These are phyloP conservation scores for Rauvolfia tetraphylla DNA, from an alignment of 257 asterid species.

Conservation along the genomic window DNA sequence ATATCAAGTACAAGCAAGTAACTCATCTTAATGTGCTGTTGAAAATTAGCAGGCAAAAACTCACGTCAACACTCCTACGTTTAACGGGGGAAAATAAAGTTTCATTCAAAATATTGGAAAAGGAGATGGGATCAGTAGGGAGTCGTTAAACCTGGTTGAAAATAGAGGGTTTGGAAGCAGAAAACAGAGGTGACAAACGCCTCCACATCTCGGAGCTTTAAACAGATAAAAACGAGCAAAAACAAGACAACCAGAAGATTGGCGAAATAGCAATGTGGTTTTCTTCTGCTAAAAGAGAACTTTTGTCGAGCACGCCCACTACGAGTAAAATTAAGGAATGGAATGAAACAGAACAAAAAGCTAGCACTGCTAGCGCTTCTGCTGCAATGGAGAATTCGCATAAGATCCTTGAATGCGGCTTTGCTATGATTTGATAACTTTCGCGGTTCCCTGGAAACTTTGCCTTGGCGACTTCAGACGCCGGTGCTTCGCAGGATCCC, in stretches of 20 bases:
- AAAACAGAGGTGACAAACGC: slow-evolving; percentile 51
- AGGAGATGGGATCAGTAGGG: slow-evolving; percentile 6
- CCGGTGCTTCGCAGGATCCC: neutral
- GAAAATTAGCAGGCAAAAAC: neutral
- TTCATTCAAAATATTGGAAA: neutral
- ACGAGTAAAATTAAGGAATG: neutral
- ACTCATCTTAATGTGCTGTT: neutral
- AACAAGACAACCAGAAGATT: slow-evolving; percentile 5
- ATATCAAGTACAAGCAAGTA: slow-evolving; percentile 1
- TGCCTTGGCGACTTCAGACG: neutral
- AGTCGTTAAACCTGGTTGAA: slow-evolving; percentile 40
- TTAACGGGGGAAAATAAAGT: neutral
- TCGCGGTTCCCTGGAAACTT: neutral
- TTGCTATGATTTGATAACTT: neutral
- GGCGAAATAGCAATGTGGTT: too few species aligned
- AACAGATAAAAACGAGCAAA: neutral
- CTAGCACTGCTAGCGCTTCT: neutral
- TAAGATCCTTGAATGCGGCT: neutral
- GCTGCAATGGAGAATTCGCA: neutral
- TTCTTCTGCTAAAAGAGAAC: neutral
- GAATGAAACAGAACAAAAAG: neutral
- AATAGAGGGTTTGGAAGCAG: slow-evolving; percentile 37
- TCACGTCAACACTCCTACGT: neutral
- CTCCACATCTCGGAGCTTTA: slow-evolving; percentile 58
- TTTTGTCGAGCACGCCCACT: slow-evolving; percentile 11